phyloP scores from a whole-genome alignment of 495 filamentous ascomycete genomes.

The Baudoinia panamericana region DNA sequence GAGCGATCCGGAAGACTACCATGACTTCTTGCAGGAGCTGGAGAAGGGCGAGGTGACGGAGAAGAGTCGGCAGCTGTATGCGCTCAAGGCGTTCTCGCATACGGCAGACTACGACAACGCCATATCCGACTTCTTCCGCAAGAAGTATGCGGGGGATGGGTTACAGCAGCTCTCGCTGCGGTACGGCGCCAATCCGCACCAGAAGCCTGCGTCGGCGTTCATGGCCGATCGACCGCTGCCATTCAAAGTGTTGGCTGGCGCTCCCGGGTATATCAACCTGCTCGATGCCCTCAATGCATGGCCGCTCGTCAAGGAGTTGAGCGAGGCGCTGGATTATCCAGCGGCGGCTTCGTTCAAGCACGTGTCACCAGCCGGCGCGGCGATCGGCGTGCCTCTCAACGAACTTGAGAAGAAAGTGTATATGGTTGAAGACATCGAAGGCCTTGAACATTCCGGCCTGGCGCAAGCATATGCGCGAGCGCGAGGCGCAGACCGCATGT shows the following conservation, averaged over 20 bases:
- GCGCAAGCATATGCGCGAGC: conserved; percentile 94
- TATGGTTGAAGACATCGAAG: conserved; percentile 92
- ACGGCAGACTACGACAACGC: conserved; percentile 94
- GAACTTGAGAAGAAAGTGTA: conserved; percentile 89
- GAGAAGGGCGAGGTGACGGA: conserved; percentile 73
- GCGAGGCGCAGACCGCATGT: conserved; percentile 91
- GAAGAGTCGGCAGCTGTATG: conserved; percentile 68
- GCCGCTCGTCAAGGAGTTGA: conserved; percentile 92
- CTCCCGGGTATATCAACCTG: conserved; percentile 93
- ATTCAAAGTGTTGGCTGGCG: conserved; percentile 90
- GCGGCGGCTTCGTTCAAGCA: conserved; percentile 98
- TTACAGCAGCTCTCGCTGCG: conserved; percentile 71
- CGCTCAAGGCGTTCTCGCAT: conserved; percentile 94
- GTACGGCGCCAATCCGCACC: conserved; percentile 94
- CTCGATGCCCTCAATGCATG: conserved; percentile 94
- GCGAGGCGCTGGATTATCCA: conserved; percentile 70
- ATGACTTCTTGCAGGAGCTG: conserved; percentile 83
- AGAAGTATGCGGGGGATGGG: conserved; percentile 81
- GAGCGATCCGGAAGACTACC: conserved; percentile 83
- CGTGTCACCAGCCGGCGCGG: conserved; percentile 90
- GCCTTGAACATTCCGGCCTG: conserved; percentile 67
- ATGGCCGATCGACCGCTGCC: conserved; percentile 59
- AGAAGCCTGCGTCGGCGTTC: conserved; percentile 84
- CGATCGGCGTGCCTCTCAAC: conserved; percentile 74
- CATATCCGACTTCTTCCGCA: conserved; percentile 94